Percentiles rank a stretch among this genome's conserved stretches.
These are phyloP conservation scores for Candida endomychidarum DNA, from an alignment of 805 yeast species.

Conservation along the genomic window DNA sequence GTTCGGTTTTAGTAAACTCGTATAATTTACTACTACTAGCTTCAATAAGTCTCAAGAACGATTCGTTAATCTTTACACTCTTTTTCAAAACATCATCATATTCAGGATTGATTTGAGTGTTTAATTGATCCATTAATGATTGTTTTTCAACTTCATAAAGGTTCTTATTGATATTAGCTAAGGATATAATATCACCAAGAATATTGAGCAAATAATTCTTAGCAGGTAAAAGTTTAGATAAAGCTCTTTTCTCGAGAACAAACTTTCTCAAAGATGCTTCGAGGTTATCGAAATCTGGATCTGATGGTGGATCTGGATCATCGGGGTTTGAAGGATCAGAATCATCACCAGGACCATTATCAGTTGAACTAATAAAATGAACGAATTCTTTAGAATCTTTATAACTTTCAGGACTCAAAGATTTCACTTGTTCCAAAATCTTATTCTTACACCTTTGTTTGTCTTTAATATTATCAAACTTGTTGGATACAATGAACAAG, in stretches of 20 bases:
- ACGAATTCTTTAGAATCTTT: conserved; percentile 89
- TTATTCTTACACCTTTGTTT: conserved; percentile 74
- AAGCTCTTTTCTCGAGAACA: conserved; percentile 82
- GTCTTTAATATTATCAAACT: conserved; percentile 82
- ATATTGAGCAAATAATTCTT: conserved; percentile 78
- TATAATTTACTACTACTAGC: conserved; percentile 56
- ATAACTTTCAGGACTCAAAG: conserved; percentile 84
- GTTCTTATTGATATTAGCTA: conserved; percentile 65
- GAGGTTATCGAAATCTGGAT: conserved; percentile 68
- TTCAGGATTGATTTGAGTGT: conserved; percentile 56
- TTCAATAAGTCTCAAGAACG: conserved; percentile 65
- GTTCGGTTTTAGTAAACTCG: conserved; percentile 54
- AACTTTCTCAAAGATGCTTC: conserved; percentile 85
- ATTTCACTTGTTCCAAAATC: conserved; percentile 82
- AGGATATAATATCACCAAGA: conserved; percentile 58
- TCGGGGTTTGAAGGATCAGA: conserved; percentile 26
- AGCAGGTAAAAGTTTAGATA: conserved; percentile 90
- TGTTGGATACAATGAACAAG: conserved; percentile 91
- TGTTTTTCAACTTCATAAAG: conserved; percentile 51
- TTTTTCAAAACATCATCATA: conserved; percentile 53
- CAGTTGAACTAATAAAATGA: conserved; percentile 78
- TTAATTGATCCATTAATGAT: conserved; percentile 39
- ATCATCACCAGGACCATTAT: conserved; percentile 33
- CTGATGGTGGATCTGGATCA: conserved; percentile 20
- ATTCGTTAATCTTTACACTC: conserved; percentile 55